These are phyloP conservation scores for Croton laevigatus DNA, from an alignment of 441 rosid species.

Conservation along the genomic window DNA sequence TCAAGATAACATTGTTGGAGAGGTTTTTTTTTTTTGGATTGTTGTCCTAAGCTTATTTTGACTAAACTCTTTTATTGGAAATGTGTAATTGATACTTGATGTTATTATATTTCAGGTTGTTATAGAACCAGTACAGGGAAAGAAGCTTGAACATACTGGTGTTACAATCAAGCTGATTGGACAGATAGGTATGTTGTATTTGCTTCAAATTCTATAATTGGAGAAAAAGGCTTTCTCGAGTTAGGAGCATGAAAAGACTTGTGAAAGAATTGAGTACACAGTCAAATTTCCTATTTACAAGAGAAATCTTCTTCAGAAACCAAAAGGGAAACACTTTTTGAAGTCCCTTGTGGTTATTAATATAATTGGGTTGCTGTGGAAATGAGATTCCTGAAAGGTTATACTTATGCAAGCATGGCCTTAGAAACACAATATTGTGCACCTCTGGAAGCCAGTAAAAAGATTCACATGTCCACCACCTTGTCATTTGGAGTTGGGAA, in stretches of 20 bases:
- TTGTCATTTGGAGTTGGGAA: not conserved
- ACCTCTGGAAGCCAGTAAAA: not conserved
- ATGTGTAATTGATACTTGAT: constrained; percentile 4
- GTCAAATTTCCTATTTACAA: not conserved
- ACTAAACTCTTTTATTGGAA: not conserved
- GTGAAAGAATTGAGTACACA: not conserved
- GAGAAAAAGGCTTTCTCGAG: not conserved
- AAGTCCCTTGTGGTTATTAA: not conserved
- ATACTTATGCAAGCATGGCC: not conserved
- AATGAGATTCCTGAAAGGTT: not conserved
- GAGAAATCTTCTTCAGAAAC: not conserved
- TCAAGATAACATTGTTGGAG: constrained; percentile 85
- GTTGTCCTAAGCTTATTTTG: not conserved
- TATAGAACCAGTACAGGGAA: constrained; percentile 79
- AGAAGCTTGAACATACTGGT: constrained; percentile 88
- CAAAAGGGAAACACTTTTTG: not conserved
- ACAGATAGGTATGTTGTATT: constrained; percentile 65
- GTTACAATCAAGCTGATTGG: constrained; percentile 92
- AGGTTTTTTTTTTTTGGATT: constrained; percentile 42
- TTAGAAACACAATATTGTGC: not conserved
- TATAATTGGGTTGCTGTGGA: not conserved
- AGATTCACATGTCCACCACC: not conserved
- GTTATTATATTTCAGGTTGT: constrained; percentile 42
- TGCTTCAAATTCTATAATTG: constrained; percentile 2
- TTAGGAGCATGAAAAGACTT: not conserved